phyloP scores from a whole-genome alignment of 2,329 filamentous ascomycete species.

The Xylariales sp. region DNA sequence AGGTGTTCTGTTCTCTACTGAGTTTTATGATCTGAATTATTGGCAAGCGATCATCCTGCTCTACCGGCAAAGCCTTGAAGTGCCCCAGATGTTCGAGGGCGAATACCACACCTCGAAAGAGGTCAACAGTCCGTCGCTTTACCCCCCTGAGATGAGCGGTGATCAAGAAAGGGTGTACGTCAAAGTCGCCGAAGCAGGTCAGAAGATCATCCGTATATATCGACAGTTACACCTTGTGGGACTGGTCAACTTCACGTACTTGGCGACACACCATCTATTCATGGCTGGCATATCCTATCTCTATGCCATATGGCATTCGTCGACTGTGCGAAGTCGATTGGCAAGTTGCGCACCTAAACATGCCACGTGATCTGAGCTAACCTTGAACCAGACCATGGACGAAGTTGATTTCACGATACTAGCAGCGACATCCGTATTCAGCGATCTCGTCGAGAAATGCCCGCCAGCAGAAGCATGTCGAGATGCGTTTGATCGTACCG shows the following conservation, averaged over 20 bases:
- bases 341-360: slow-evolving; percentile 51
- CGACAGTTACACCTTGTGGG: slow-evolving; percentile 81
- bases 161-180: slow-evolving; percentile 90
- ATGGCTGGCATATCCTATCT: slow-evolving; percentile 96
- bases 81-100: slow-evolving; percentile 77
- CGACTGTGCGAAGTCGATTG: slow-evolving; percentile 77
- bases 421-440: slow-evolving; percentile 86
- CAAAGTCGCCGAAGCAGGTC: slow-evolving; percentile 91
- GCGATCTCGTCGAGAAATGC: slow-evolving; percentile 89
- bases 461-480: slow-evolving; percentile 91
- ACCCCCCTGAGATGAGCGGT: slow-evolving; percentile 62
- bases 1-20: slow-evolving; percentile 81
- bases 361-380: slow-evolving; percentile 20
- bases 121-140: slow-evolving; percentile 57
- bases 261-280: slow-evolving; percentile 93
- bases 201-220: slow-evolving; percentile 87
- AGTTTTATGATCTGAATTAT: slow-evolving; percentile 92
- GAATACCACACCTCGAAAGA: slow-evolving; percentile 66
- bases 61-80: slow-evolving; percentile 83
- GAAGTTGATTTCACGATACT: slow-evolving; percentile 97
- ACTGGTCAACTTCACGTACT: slow-evolving; percentile 91
- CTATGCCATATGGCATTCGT: slow-evolving; percentile 96
- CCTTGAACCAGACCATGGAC: slow-evolving; percentile 64
- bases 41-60: slow-evolving; percentile 97
- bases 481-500: slow-evolving; percentile 91